phyloP scores from a whole-genome alignment of 768 basidiomycete genomes.

The Amanita jacksonii region DNA sequence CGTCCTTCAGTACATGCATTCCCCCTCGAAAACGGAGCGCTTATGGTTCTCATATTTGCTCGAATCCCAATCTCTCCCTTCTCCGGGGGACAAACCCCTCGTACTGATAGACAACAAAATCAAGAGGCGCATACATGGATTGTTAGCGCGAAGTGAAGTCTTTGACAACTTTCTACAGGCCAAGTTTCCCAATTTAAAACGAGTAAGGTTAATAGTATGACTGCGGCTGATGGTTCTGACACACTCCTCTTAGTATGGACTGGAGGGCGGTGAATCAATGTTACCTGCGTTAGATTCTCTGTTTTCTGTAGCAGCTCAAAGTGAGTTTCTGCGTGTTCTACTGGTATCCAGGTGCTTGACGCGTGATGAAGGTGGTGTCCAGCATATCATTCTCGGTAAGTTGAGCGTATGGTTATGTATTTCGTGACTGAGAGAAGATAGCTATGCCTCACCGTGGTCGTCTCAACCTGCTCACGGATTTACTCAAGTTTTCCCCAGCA shows the following conservation, averaged over 20 bases:
- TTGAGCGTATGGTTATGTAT: too few species aligned
- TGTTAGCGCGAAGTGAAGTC: slow-evolving; percentile 69
- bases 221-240: background rate
- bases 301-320: slow-evolving; percentile 55
- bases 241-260: slow-evolving; percentile 48
- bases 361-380: slow-evolving; percentile 27
- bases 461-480: slow-evolving; percentile 73
- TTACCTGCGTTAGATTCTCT: slow-evolving; percentile 76
- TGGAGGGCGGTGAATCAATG: slow-evolving; percentile 95
- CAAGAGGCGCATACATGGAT: slow-evolving; percentile 52
- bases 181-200: slow-evolving; percentile 84
- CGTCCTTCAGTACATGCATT: slow-evolving; percentile 61
- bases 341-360: background rate
- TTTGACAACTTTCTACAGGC: slow-evolving; percentile 79
- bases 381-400: slow-evolving; percentile 53
- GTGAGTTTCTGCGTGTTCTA: slow-evolving; percentile 18
- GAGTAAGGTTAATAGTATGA: slow-evolving; percentile 24
- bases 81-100: slow-evolving; percentile 23
- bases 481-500: slow-evolving; percentile 56
- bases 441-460: slow-evolving; percentile 88
- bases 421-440: slow-evolving; percentile 10
- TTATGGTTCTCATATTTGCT: slow-evolving; percentile 85
- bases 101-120: slow-evolving; percentile 19
- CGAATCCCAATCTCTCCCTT: slow-evolving; percentile 47
- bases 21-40: slow-evolving; percentile 75